These are phyloP conservation scores for Amanita jacksonii DNA, from an alignment of 768 basidiomycete genomes.

Conservation along the genomic window DNA sequence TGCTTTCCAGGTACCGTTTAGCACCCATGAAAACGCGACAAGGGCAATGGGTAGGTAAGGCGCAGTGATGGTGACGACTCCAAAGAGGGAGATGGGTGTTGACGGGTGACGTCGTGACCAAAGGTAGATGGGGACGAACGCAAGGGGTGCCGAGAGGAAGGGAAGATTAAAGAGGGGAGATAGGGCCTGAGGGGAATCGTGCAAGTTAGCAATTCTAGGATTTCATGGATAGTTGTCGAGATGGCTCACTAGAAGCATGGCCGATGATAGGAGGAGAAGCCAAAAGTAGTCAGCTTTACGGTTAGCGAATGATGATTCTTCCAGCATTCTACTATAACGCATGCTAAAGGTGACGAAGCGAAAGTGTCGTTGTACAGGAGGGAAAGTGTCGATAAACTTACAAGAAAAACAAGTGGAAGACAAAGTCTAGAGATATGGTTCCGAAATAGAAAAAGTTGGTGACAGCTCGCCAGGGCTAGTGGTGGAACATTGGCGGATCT, in stretches of 20 bases:
- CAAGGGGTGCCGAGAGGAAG: constrained; percentile 87
- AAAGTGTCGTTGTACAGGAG: too few species aligned
- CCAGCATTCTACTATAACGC: constrained; percentile 94
- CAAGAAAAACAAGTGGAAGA: constrained; percentile 99
- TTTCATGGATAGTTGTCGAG: background rate
- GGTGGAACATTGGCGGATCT: constrained; percentile 9
- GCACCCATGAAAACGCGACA: constrained; percentile 76
- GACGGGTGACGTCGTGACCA: constrained; percentile 95
- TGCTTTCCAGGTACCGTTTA: constrained; percentile 77
- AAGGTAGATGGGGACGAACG: constrained; percentile 93
- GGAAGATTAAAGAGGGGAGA: constrained; percentile 88
- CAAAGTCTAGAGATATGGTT: constrained; percentile 83
- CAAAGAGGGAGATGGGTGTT: constrained; percentile 94
- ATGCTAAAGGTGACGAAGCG: constrained; percentile 42
- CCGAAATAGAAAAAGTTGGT: constrained; percentile 98
- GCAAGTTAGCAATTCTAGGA: background rate
- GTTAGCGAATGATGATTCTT: constrained; percentile 93
- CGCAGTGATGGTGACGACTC: constrained; percentile 88
- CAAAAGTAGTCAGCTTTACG: constrained; percentile 91
- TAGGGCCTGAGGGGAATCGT: constrained; percentile 38
- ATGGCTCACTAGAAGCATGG: constrained; percentile 66
- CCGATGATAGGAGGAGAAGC: constrained; percentile 76
- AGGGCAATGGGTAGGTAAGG: constrained; percentile 92
- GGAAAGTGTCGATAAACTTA: too few species aligned
- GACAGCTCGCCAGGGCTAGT: constrained; percentile 75